A percentile compares a stretch with the other conserved stretches of the same genome.
These are phyloP conservation scores for Sphaerulina musiva DNA, from an alignment of 2,329 filamentous ascomycete species.

Conservation along the genomic window DNA sequence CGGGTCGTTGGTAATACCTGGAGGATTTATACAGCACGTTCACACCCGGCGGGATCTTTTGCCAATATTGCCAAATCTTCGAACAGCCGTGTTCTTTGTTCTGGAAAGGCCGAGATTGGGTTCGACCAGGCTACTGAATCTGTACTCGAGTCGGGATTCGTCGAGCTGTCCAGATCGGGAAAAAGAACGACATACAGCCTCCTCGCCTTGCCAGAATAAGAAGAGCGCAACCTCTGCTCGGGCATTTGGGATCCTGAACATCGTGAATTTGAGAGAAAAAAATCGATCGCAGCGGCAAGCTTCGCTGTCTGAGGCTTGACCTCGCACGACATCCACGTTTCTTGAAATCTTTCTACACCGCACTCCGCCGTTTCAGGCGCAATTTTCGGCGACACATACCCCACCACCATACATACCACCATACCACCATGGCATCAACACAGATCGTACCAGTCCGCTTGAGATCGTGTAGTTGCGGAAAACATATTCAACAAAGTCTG, in stretches of 20 bases:
- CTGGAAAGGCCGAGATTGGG: neutral
- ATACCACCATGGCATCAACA: neutral
- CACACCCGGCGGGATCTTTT: no score
- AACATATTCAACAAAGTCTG: neutral
- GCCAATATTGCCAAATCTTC: no score
- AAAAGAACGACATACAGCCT: neutral
- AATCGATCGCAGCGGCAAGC: neutral
- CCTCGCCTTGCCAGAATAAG: neutral
- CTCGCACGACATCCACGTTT: neutral
- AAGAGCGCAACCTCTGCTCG: neutral
- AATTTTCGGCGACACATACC: neutral
- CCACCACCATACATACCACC: no score
- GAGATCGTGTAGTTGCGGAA: constrained; percentile 1
- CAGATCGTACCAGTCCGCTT: neutral
- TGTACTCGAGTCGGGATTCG: neutral
- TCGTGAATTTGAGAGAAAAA: neutral
- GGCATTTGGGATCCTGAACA: neutral
- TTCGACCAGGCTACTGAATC: neutral
- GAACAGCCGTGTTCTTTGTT: no score
- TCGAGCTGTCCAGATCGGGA: constrained; percentile 5
- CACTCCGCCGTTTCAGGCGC: neutral
- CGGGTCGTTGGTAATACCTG: neutral
- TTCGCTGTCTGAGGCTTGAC: neutral
- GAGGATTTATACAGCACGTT: neutral
- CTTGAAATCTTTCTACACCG: neutral